Conservation (phyloP, 805 yeast genomes). For the Sugiyamaella chiloensis region DNA sequence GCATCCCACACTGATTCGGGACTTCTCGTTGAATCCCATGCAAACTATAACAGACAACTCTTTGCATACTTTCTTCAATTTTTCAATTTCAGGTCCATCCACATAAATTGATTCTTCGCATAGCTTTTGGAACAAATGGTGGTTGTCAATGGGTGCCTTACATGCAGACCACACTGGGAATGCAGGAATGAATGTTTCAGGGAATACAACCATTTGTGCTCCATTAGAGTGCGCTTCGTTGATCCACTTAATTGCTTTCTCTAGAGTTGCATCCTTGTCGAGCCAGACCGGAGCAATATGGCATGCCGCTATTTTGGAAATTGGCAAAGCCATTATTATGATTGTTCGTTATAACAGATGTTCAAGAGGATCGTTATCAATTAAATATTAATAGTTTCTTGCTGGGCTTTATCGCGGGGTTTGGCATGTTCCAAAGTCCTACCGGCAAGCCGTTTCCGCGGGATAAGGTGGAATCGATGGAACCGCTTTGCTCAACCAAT, state of each 20-base stretch:
- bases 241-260: constrained; percentile 23
- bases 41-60: constrained; percentile 24
- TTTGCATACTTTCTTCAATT: constrained; percentile 18
- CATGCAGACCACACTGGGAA: constrained; percentile 29
- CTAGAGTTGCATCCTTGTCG: constrained; percentile 25
- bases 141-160: constrained; percentile 30
- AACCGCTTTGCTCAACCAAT: too few species aligned
- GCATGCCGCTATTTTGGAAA: constrained; percentile 28
- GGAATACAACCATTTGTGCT: constrained; percentile 26
- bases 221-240: constrained; percentile 26
- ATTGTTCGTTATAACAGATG: too few species aligned
- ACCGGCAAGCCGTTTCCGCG: too few species aligned
- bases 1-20: constrained; percentile 27
- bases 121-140: constrained; percentile 24
- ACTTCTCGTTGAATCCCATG: constrained; percentile 28
- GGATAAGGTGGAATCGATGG: too few species aligned
- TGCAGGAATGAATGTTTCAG: constrained; percentile 27
- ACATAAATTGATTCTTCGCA: constrained; percentile 27
- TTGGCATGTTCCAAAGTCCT: too few species aligned
- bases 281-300: constrained; percentile 27
- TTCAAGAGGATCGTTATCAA: too few species aligned
- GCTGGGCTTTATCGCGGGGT: too few species aligned
- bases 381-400: too few species aligned
- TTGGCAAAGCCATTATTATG: constrained; percentile 19
- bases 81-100: constrained; percentile 28